phyloP scores from a whole-genome alignment of 768 basidiomycete genomes.

The Trametes gibbosa region DNA sequence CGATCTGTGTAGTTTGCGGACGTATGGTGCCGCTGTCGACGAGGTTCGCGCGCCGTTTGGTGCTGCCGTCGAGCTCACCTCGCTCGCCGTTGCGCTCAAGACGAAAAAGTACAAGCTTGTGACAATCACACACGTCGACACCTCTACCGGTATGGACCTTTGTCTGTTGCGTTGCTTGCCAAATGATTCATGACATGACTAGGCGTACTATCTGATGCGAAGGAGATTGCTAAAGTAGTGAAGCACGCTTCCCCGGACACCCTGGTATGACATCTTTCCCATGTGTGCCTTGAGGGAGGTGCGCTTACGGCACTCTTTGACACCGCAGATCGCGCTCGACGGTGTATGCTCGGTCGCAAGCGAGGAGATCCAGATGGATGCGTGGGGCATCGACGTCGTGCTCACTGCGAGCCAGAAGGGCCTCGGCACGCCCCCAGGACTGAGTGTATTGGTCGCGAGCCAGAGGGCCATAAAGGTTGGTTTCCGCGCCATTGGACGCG shows the following conservation, averaged over 20 bases:
- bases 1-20: conserved; percentile 55
- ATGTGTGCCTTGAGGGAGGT: not conserved
- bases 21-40: conserved; percentile 86
- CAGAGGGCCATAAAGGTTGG: conserved; percentile 69
- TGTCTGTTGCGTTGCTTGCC: not conserved
- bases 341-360: conserved; percentile 96
- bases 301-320: not conserved
- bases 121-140: conserved; percentile 95
- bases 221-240: conserved; percentile 71
- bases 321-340: conserved; percentile 68
- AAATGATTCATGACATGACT: not conserved
- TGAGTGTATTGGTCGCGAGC: conserved; percentile 83
- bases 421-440: conserved; percentile 88
- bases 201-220: conserved; percentile 85
- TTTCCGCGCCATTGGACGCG: not conserved
- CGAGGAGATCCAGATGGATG: conserved; percentile 93
- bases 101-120: conserved; percentile 83
- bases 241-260: conserved; percentile 80
- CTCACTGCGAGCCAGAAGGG: conserved; percentile 89
- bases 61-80: conserved; percentile 56
- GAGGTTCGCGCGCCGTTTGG: conserved; percentile 85
- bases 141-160: conserved; percentile 60
- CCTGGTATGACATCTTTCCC: conserved; percentile 45
- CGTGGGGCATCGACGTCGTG: conserved; percentile 90
- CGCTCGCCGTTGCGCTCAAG: conserved; percentile 67